Base-by-base conservation (phyloP, 2,329 filamentous ascomycete genomes). In the Rugonectria rugulosa region DNA sequence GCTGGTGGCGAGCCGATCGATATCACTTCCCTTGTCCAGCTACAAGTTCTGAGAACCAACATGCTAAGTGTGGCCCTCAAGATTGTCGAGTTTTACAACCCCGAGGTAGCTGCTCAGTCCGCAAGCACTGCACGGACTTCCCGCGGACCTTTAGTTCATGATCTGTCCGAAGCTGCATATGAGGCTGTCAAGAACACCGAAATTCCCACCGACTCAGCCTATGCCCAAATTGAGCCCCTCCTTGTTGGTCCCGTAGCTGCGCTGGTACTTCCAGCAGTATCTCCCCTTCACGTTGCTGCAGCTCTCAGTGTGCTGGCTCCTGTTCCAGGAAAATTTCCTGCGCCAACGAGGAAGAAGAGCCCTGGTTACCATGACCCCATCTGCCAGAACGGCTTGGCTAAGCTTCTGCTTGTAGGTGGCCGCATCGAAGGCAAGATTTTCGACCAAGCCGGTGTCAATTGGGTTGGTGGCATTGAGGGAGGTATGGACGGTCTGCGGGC, bases 61-160 rank as follows among this genome's bases (percentile, higher is more conserved):
- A 96, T 99, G 70, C 91, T 99, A 71, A 88, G 88, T 63, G 86
- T 91, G 15, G 93, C 94, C 1, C 79, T 98, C 59, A 88, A 89
- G 63, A 85, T 98, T 46, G 88, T 93, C 58, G 94, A 98, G 70
- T 96, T 92, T 75, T 96, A 85, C 70, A 84, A 84, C 70, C 83
- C 80, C 60, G 75, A 75, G 32, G 72, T 64, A 4, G 73, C 77
- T 15, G 63, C 71, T 5, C 67, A 72, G 12, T 67, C 69, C 24
- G 66, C 72, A 3, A 65, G 60, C 3, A 72, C 67, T 4, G 64
- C 60, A 2, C 68, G 70, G n/a, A 70, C 73, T 14, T 53, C 62
- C 3, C 57, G 67, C 37, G 68, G 74, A 15, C 66, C 72, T 47
- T 53, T 80, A 64, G 66, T 74, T 59, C 70, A 87, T 69, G 84